A percentile compares a stretch with the other conserved stretches of the same genome.
Evolutionary conservation across 2,329 filamentous ascomycete genomes (phyloP).

Genomic region (Furcasterigmium sp.): DNA sequence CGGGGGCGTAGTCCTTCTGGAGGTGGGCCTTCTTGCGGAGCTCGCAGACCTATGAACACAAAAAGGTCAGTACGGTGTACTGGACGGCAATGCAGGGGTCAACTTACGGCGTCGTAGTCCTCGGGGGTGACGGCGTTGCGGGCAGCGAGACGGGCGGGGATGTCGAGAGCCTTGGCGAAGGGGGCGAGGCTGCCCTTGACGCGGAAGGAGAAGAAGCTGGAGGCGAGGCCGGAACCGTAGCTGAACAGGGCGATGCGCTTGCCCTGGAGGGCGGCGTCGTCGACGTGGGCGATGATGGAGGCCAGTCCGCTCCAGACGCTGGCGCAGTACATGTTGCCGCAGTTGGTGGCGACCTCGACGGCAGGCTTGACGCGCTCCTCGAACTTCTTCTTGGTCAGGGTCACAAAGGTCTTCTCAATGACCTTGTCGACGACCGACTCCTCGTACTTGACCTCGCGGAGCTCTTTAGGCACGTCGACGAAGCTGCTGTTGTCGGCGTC

Average conservation of each 20-base stretch:
- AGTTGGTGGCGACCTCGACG: slow-evolving; percentile 73
- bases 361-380: slow-evolving; percentile 69
- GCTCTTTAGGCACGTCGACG: slow-evolving; percentile 68
- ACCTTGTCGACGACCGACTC: slow-evolving; percentile 76
- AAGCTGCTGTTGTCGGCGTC: slow-evolving; percentile 64
- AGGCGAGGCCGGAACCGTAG: slow-evolving; percentile 71
- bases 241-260: slow-evolving; percentile 74
- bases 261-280: slow-evolving; percentile 58
- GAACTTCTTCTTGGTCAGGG: slow-evolving; percentile 77
- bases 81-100: neutral
- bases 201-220: slow-evolving; percentile 70
- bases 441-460: slow-evolving; percentile 73
- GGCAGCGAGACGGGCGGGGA: slow-evolving; percentile 62
- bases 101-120: slow-evolving; percentile 67
- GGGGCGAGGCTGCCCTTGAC: slow-evolving; percentile 64
- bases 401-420: slow-evolving; percentile 85
- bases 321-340: slow-evolving; percentile 63
- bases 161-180: slow-evolving; percentile 63
- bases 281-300: slow-evolving; percentile 60
- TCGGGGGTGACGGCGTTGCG: slow-evolving; percentile 63
- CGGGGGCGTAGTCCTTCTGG: slow-evolving; percentile 71
- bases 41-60: slow-evolving; percentile 60
- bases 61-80: slow-evolving; percentile 15
- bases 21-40: slow-evolving; percentile 79
- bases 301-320: slow-evolving; percentile 75